A percentile compares a stretch with the other conserved stretches of the same genome.
Conservation (phyloP, 1,284 basidiomycete genomes). For the Ustilago xerochloae region DNA sequence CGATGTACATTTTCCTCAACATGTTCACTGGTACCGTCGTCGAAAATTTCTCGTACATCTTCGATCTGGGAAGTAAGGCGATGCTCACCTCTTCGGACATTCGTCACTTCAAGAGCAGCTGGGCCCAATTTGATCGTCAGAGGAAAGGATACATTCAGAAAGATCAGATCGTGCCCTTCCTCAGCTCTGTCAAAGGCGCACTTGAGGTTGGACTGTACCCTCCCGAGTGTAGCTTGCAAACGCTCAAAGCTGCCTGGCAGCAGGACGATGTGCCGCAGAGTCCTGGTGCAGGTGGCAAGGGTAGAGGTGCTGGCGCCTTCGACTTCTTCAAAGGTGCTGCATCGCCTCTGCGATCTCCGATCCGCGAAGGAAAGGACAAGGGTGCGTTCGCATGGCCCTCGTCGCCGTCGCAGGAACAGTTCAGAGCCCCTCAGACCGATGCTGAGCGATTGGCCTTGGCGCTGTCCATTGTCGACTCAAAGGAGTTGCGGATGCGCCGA, state of each 20-base stretch:
- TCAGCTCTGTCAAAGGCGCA: conserved; percentile 69
- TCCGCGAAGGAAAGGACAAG: conserved; percentile 19
- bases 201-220: conserved; percentile 62
- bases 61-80: conserved; percentile 85
- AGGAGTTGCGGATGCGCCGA: conserved; percentile 55
- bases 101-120: conserved; percentile 86
- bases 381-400: conserved; percentile 30
- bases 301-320: conserved; percentile 28
- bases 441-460: conserved; percentile 36
- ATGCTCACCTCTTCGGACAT: conserved; percentile 80
- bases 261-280: conserved; percentile 6
- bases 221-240: conserved; percentile 33
- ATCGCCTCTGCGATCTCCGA: conserved; percentile 37
- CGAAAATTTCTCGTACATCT: conserved; percentile 95
- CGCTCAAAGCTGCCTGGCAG: conserved; percentile 27
- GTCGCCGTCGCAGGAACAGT: conserved; percentile 6
- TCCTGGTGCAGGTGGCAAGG: conserved; percentile 11
- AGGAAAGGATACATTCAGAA: conserved; percentile 82
- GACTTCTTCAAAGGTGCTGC: conserved; percentile 31
- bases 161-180: conserved; percentile 81
- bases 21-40: conserved; percentile 83
- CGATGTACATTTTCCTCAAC: conserved; percentile 87
- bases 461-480: conserved; percentile 33
- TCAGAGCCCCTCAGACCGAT: conserved; percentile 10
- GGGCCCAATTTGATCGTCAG: conserved; percentile 84